phyloP scores from a whole-genome alignment of 441 rosid genomes.

The Croton laevigatus region DNA sequence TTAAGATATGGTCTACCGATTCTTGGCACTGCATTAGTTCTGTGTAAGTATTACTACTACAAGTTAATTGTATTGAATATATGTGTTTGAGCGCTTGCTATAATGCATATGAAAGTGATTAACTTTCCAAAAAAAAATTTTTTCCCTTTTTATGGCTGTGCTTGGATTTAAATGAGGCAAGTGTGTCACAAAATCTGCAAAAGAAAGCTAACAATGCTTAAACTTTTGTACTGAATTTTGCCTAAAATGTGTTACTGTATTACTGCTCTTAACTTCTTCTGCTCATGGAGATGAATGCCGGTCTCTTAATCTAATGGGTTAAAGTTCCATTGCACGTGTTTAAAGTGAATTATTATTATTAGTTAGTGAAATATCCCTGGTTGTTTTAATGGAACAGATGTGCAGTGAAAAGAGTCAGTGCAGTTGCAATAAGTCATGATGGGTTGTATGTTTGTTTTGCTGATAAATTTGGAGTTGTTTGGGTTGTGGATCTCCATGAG shows the following conservation, averaged over 20 bases:
- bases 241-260: neutral
- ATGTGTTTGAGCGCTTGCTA: neutral
- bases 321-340: neutral
- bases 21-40: constrained; percentile 65
- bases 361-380: neutral
- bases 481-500: constrained; percentile 65
- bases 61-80: neutral
- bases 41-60: constrained; percentile 41
- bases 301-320: neutral
- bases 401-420: constrained; percentile 88
- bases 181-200: neutral
- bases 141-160: neutral
- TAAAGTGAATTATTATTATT: neutral
- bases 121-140: neutral
- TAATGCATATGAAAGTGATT: neutral
- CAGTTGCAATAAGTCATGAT: constrained; percentile 68
- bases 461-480: constrained; percentile 93
- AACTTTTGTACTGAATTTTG: neutral
- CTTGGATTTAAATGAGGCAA: neutral
- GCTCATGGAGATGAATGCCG: neutral
- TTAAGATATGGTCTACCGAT: constrained; percentile 74
- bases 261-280: neutral
- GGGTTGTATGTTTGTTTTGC: constrained; percentile 72
- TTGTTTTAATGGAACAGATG: constrained; percentile 37
- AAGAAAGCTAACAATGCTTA: neutral